phyloP scores from a whole-genome alignment of 129 eudicot species.

The Flaveria bidentis region DNA sequence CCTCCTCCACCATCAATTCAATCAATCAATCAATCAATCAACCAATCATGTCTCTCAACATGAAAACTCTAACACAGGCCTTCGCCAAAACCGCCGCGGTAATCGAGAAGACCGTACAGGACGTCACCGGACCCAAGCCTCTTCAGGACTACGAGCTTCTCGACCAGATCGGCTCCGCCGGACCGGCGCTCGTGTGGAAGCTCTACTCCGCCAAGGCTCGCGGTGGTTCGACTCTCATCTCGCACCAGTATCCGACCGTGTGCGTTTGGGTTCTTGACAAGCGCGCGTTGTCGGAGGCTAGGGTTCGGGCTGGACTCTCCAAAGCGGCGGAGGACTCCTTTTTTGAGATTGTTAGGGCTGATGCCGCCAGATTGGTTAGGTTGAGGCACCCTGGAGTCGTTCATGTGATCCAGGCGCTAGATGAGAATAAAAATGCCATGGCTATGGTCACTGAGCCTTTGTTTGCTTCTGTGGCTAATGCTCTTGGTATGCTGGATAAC shows the following conservation, averaged over 20 bases:
- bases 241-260: conserved; percentile 69
- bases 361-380: conserved; percentile 75
- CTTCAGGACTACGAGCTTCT: conserved; percentile 84
- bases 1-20: not conserved
- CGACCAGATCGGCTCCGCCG: conserved; percentile 97
- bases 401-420: conserved; percentile 88
- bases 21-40: too few species aligned
- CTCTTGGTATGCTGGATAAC: conserved; percentile 70
- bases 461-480: conserved; percentile 88
- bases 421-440: conserved; percentile 93
- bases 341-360: conserved; percentile 71
- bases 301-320: conserved; percentile 64
- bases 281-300: conserved; percentile 59
- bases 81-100: conserved; percentile 94
- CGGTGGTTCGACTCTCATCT: conserved; percentile 38
- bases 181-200: conserved; percentile 89
- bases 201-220: conserved; percentile 79
- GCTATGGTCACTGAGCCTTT: conserved; percentile 98
- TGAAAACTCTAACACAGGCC: conserved; percentile 95
- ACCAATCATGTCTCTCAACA: conserved; percentile 72
- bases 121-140: conserved; percentile 90
- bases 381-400: conserved; percentile 98
- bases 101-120: conserved; percentile 87
- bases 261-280: conserved; percentile 95
- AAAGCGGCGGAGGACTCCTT: conserved; percentile 85